Evolutionary conservation across 345 rosid genomes (phyloP), one percentile per base, ranked within the genome.

Genomic region (Carallia brachiata): DNA sequence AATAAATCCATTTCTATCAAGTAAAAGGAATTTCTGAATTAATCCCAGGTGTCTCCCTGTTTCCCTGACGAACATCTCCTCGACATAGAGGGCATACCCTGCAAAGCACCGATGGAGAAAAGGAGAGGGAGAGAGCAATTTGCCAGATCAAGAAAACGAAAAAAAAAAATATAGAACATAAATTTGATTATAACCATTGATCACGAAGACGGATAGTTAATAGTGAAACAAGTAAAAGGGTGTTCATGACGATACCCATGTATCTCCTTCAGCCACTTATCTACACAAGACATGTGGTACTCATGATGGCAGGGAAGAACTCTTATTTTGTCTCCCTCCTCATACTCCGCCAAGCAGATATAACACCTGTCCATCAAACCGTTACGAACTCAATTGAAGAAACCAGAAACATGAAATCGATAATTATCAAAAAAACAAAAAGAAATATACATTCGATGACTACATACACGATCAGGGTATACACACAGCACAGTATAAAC

Each of bases 261-360:
- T 71, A 89, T 89, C 84, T 89, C 92, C 82, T 89, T 89, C 48
- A 89, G 89, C 95, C 95, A 89, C 84, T 89, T 89, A 76, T 87
- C 95, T 12, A 89, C 85, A 52, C 95, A 89, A 17, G 82, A 71
- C 92, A 87, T 84, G 76, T 89, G 95, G 70, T 87, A 89, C 76
- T 89, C 95, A 9, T 89, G 95, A 71, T 81, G 84, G 86, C 95
- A 89, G 9, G 95, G 95, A 61, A 89, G 95, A 76, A 85, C 82
- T 64, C 91, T 79, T 71, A 89, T 89, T 77, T 78, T 77, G 69
- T 89, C 89, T 48, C 84, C 91, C 72, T 89, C 95, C 70, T 79
- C 90, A 3, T 85, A 89, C 77, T 89, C 95, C 1, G 83, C 80
- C 75, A 89, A 71, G 80, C 95, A 89, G 32, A 89, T 89, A 78